Evolutionary conservation across 768 basidiomycete genomes (phyloP), one percentile per base, ranked within the genome.

Genomic region (Russula olivacea): DNA sequence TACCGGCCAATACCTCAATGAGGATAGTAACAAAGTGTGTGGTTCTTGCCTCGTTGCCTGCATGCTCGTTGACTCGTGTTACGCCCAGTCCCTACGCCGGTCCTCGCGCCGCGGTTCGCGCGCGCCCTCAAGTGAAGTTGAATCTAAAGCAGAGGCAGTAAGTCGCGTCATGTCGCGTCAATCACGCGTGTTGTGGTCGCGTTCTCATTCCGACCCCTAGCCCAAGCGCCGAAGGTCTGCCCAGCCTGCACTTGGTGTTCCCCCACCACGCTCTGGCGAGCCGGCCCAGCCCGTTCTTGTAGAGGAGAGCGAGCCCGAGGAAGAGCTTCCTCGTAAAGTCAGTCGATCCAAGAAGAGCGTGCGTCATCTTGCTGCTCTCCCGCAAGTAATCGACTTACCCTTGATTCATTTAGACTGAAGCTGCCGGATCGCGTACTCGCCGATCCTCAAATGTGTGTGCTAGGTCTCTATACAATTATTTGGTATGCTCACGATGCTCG

Each of bases 201-300:
- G 53, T 57, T 51, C 68, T 70, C 25, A 68, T 60, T 34, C 54
- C 28, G 58, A 2, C 68, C 21, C 21, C 52, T 54, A 91, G 89
- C 80, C 86, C n/a, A 92, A 91, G 71, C 82, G 89, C 60, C 81
- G 89, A 43, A 80, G 90, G 68, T 88, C 90, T 28, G 89, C 89
- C 1, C 86, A 91, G 68, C 89, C 89, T 3, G 78, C 74, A 23
- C 74, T 89, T 49, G 85, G 84, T 53, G 80, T 81, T 4, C 70
- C 79, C 14, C 72, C 82, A 10, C 64, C 58, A 70, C 71, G 49
- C 34, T 75, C 73, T 34, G 64, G 69, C 36, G 73, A 76, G 58
- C 71, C 75, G 1, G 67, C 73, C 43, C 77, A 82, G 57, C 78
- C 81, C 11, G 71, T 76, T 23, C 69, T 90, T 2, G 71, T 78